Evolutionary conservation across 106 monocot species (phyloP).

Genomic region (Dendrobium chrysotoxum): DNA sequence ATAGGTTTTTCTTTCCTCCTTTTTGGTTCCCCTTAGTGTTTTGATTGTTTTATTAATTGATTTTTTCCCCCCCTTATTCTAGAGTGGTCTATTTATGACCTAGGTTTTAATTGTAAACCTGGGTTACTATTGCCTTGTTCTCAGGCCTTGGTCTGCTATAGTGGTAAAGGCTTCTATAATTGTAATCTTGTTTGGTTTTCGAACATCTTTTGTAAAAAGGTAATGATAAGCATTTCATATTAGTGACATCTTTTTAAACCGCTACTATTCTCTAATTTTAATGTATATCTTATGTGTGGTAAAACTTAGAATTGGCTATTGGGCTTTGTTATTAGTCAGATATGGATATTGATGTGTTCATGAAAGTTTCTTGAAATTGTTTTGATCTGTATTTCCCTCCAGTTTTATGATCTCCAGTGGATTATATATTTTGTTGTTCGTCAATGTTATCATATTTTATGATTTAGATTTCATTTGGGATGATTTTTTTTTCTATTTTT

Average conservation of each 20-base stretch:
- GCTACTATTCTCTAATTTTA: neutral
- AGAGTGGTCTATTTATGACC: conserved; percentile 4
- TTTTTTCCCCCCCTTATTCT: neutral
- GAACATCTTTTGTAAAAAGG: neutral
- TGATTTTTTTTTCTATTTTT: no score
- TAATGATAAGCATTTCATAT: neutral
- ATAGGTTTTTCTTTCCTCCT: conserved; percentile 5
- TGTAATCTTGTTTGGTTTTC: conserved; percentile 5
- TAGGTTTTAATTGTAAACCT: conserved; percentile 8
- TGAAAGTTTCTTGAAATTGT: no score
- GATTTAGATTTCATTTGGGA: no score
- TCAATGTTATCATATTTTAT: no score
- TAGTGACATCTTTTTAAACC: neutral
- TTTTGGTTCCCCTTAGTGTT: conserved; percentile 9
- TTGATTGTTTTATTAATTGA: conserved; percentile 17
- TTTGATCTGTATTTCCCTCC: no score
- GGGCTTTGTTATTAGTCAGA: no score
- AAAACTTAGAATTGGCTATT: neutral
- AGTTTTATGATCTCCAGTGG: no score
- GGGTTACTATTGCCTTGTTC: neutral
- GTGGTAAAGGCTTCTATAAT: neutral
- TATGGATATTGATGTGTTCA: no score
- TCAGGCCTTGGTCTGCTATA: no score
- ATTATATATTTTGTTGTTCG: no score
- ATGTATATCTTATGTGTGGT: neutral